Base-by-base conservation (phyloP, 2,329 filamentous ascomycete species). In the Fusarium staphyleae region DNA sequence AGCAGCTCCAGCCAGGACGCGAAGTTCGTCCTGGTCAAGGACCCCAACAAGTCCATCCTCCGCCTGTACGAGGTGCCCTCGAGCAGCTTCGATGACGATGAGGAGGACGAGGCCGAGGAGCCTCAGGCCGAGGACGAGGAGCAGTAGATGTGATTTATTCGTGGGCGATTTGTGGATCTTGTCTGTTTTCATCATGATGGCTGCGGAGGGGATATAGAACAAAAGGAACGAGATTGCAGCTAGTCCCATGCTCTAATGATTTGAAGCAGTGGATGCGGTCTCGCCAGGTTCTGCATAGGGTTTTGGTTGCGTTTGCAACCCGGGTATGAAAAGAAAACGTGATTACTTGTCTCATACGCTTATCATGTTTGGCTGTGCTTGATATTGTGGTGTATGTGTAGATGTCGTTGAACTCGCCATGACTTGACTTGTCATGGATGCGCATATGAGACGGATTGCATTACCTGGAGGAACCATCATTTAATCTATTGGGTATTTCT, bases 41-140 rank as follows among this genome's bases (percentile, higher is more conserved):
- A 99, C 76, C 95, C 95, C 54, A 99, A 99, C 83, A 98, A 97
- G 87, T 86, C 89, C 52, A 91, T 97, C 61, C 86, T 99, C 63
- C 87, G 95, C 60, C 78, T 99, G 70, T 99, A 99, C 80, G 88
- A 93, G 74, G 90, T 99, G 7, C 95, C 95, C 2, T 77, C 85
- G 44, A 86, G 88, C 69, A 95, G 91, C 58, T 93, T 98, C 72
- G 95, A 98, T 68, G 93, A 98, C 68, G 90, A 93, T 28, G 89
- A 84, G 4, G 91, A 96, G 45, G 81, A 81, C 41, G 82, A 81
- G 55, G 74, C 77, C 35, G 81, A 80, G 63, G 82, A 63, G 43
- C 68, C 66, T 14, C 71, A 75, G 49, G 60, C 40, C n/a, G 56
- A 59, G 35, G 63, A 55, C 24, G 50, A 53, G 29, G 62, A 62